Evolutionary conservation across 495 filamentous ascomycete species (phyloP).

Genomic region (Penicillium argentinense): DNA sequence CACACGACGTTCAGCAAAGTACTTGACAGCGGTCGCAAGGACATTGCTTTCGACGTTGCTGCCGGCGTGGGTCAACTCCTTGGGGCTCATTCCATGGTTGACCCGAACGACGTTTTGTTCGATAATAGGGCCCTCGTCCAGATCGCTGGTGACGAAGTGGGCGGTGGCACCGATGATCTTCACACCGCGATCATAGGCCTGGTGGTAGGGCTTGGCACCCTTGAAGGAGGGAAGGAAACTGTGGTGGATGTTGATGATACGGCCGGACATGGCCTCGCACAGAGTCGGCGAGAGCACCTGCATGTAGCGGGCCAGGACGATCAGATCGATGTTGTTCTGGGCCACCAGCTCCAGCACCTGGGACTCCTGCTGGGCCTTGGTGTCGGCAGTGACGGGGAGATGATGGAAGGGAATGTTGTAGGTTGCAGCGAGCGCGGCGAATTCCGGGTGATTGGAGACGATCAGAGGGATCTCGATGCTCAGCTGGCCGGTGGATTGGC

Average conservation of each 20-base stretch:
- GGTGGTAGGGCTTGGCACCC: slow-evolving; percentile 79
- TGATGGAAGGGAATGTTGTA: slow-evolving; percentile 74
- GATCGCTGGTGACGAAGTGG: slow-evolving; percentile 73
- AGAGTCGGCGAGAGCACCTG: slow-evolving; percentile 72
- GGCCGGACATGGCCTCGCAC: slow-evolving; percentile 68
- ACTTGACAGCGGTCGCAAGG: slow-evolving; percentile 70
- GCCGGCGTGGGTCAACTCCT: slow-evolving; percentile 68
- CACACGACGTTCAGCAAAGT: slow-evolving; percentile 67
- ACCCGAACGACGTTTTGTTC: slow-evolving; percentile 72
- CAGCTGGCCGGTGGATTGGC: slow-evolving; percentile 56
- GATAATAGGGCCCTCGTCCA: slow-evolving; percentile 78
- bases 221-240: slow-evolving; percentile 77
- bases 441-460: slow-evolving; percentile 74
- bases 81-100: slow-evolving; percentile 67
- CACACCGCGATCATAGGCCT: slow-evolving; percentile 73
- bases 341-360: slow-evolving; percentile 63
- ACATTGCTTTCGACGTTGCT: slow-evolving; percentile 76
- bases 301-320: slow-evolving; percentile 81
- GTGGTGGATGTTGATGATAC: slow-evolving; percentile 83
- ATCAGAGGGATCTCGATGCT: slow-evolving; percentile 65
- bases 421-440: slow-evolving; percentile 61
- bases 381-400: slow-evolving; percentile 67
- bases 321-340: slow-evolving; percentile 64
- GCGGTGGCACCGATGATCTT: slow-evolving; percentile 80
- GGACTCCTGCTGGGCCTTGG: slow-evolving; percentile 65